A percentile compares a stretch with the other conserved stretches of the same genome.
These are phyloP conservation scores for Taphrina confusa DNA, from an alignment of 1,139 yeast species.

Conservation along the genomic window DNA sequence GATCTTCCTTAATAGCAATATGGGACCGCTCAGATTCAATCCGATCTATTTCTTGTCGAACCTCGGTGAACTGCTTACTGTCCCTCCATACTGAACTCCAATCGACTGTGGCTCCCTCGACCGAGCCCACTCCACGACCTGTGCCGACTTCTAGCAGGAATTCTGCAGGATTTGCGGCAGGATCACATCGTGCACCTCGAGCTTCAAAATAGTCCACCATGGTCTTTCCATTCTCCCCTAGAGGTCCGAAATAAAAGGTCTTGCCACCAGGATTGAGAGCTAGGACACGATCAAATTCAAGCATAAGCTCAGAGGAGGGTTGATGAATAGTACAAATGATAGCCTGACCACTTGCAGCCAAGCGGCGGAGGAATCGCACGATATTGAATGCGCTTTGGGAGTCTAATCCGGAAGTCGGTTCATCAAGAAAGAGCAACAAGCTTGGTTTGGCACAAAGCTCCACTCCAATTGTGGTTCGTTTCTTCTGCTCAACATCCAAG, in stretches of 20 bases:
- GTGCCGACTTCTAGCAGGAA: constrained; percentile 73
- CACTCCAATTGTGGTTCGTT: constrained; percentile 80
- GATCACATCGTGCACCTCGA: constrained; percentile 68
- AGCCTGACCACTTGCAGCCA: constrained; percentile 79
- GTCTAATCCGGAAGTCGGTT: constrained; percentile 90
- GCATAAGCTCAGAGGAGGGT: constrained; percentile 74
- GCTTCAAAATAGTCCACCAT: constrained; percentile 68
- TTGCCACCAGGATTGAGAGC: constrained; percentile 73
- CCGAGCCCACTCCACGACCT: constrained; percentile 78
- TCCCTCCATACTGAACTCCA: constrained; percentile 66
- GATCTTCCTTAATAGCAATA: constrained; percentile 31
- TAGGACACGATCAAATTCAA: constrained; percentile 73
- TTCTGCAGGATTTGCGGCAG: constrained; percentile 74
- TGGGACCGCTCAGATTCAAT: constrained; percentile 40
- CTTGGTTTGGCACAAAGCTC: constrained; percentile 87
- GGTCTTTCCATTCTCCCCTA: constrained; percentile 63
- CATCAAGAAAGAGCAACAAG: constrained; percentile 76
- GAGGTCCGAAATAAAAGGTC: constrained; percentile 78
- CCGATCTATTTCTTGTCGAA: constrained; percentile 44
- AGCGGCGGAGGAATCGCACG: constrained; percentile 69
- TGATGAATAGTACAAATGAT: constrained; percentile 80
- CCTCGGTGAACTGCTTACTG: constrained; percentile 56
- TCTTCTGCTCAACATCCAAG: constrained; percentile 81
- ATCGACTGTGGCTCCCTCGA: constrained; percentile 58
- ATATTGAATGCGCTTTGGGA: constrained; percentile 91